Evolutionary conservation across 345 rosid species (phyloP).

Genomic region (Erodium maritimum): DNA sequence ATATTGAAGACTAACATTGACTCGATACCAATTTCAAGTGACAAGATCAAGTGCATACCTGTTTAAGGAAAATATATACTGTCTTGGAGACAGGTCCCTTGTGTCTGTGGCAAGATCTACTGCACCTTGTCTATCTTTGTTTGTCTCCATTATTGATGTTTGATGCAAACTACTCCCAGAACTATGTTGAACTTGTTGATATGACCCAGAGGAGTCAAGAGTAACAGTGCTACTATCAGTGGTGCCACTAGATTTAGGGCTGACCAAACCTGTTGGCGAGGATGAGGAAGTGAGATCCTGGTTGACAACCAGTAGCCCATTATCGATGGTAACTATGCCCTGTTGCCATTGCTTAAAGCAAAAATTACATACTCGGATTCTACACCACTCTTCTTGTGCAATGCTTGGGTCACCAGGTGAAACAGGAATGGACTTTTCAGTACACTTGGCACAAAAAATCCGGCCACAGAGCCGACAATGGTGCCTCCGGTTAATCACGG

Average conservation of each 20-base stretch:
- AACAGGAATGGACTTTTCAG: constrained; percentile 60
- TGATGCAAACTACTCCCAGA: constrained; percentile 36
- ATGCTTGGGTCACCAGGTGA: constrained; percentile 29
- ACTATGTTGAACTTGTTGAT: constrained; percentile 35
- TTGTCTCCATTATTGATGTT: constrained; percentile 30
- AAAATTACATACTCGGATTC: constrained; percentile 81
- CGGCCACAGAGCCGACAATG: constrained; percentile 93
- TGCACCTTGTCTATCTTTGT: constrained; percentile 30
- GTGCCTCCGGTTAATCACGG: constrained; percentile 63
- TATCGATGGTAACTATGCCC: constrained; percentile 26
- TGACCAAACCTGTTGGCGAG: constrained; percentile 49
- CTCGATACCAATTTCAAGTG: background rate
- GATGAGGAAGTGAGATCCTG: constrained; percentile 46
- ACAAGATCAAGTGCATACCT: constrained; percentile 27
- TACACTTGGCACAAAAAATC: constrained; percentile 89
- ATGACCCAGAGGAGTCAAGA: constrained; percentile 43
- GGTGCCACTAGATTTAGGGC: constrained; percentile 53
- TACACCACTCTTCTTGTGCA: constrained; percentile 52
- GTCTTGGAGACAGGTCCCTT: constrained; percentile 32
- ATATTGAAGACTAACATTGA: background rate
- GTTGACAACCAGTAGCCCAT: constrained; percentile 38
- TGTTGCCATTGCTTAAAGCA: constrained; percentile 80
- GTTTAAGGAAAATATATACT: constrained; percentile 29
- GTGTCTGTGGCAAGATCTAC: constrained; percentile 22
- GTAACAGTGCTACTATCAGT: constrained; percentile 44